Base-by-base conservation (phyloP, 2,329 filamentous ascomycete species). In the Penicillium sp. region DNA sequence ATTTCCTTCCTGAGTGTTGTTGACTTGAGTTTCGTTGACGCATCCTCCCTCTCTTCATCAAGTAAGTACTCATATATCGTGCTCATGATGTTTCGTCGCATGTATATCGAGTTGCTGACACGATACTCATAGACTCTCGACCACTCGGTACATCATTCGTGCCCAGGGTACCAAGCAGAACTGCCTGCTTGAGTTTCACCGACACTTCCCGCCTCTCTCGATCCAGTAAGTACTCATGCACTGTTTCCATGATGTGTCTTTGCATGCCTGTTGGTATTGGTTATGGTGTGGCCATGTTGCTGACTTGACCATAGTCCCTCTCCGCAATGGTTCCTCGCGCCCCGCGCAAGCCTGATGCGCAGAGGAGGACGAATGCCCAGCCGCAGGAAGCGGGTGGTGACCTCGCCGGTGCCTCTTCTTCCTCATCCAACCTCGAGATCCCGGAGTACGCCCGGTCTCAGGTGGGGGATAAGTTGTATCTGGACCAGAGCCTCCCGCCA, bases 391-490 rank as follows among this genome's bases (percentile, higher is more conserved):
- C 11, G 10, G 26, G 9, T 27, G 26, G 10, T 13, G 26, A 27
- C 26, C n/a, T 16, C 14, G 31, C 31, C 18, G 31, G 11, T 34
- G 31, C 31, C 6, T 8, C 31, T 16, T 8, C 9, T 34, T 7
- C 31, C 28, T 14, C 36, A 14, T 14, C 44, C 7, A 46, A 51
- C 6, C 16, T 42, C 16, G 53, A 55, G 4, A 49, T 56, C 26
- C 62, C 62, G 2, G 62, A 65, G 36, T 22, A 60, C 2, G 29
- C 54, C 7, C 50, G 51, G 24, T 56, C 46, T 28, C 24, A 16
- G 14, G 29, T 27, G 7, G 37, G 26, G 7, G 6, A 13, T n/a
- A 24, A n/a, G 4, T n/a, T 13, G n/a, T 45, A 45, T 28, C 46
- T 49, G n/a, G 31, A 40, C 6, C 32, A 44, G 24, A 22, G 50